Evolutionary conservation across 2,329 filamentous ascomycete species (phyloP), one percentile per base, ranked within the genome.

Genomic region (Pseudopithomyces maydicus): DNA sequence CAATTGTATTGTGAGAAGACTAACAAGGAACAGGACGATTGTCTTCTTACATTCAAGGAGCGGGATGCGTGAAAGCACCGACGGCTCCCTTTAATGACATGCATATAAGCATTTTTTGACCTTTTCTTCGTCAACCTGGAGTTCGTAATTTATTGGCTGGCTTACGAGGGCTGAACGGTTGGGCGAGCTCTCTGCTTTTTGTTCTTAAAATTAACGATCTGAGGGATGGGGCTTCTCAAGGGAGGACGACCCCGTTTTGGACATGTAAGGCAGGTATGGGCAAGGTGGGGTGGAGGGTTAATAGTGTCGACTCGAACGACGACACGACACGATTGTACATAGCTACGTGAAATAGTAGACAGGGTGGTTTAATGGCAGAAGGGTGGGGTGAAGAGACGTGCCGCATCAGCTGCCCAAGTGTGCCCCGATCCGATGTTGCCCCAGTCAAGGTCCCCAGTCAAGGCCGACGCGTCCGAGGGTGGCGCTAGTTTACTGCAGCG

Each of bases 21-120:
- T 73, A 58, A 72, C 55, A 8, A 7, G 1, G 4, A 11, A 4
- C 63, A 94, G 90, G 91, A 96, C 74, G 89, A 95, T 74, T 95
- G 91, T 79, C 88, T 90, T 54, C 84, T 95, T 68, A 88, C 88
- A 1, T 93, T 95, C 73, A 83, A 78, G 51, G 64, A 75, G 49
- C 68, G 72, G 57, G 59, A 59, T 47, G 63, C 62, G 55, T 72
- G 69, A 47, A 53, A n/a, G 41, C 15, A 36, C n/a, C 55, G 29
- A 32, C 35, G 20, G n/a, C 38, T 57, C 55, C 45, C 50, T 41
- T 51, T 59, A 55, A 62, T 63, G 57, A 59, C 54, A 58, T 61
- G 60, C 58, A 58, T 65, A 61, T 64, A 50, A 66, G 63, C 64
- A 62, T 61, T 64, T 61, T 64, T 56, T 60, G 62, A 65, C 66